Conservation (phyloP, 305 asterid species). For the Fraxinus nigra region DNA sequence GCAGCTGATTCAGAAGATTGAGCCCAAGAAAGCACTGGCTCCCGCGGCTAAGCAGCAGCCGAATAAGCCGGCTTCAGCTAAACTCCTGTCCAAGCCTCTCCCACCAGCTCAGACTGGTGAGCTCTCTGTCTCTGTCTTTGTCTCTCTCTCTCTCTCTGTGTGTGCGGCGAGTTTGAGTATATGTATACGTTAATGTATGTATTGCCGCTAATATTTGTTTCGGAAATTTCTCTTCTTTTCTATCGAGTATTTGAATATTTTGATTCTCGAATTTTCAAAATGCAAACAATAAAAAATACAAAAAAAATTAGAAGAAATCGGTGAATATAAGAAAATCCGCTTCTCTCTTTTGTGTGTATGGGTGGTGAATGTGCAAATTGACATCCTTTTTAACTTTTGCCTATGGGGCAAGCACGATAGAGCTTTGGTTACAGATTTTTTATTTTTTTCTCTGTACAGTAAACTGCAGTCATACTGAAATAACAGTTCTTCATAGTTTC, state of each 20-base stretch:
- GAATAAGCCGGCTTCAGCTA: conserved; percentile 28
- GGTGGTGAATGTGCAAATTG: not conserved
- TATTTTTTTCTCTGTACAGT: no score
- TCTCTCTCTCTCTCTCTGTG: not conserved
- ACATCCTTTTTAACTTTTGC: not conserved
- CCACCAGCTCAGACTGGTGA: conserved; percentile 63
- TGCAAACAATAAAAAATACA: not conserved
- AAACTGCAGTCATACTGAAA: not conserved
- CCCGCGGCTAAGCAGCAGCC: conserved; percentile 32
- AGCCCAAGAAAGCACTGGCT: conserved; percentile 44
- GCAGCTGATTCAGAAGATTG: conserved; percentile 50
- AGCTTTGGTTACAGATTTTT: not conserved
- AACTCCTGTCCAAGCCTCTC: conserved; percentile 24
- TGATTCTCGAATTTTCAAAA: not conserved
- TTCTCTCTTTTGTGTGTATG: not conserved
- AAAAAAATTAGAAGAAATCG: not conserved
- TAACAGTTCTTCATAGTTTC: not conserved
- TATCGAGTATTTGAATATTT: not conserved
- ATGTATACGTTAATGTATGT: not conserved
- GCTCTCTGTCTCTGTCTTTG: not conserved
- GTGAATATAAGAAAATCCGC: not conserved
- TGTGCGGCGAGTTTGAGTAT: not conserved
- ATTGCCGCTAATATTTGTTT: not conserved
- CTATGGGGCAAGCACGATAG: not conserved
- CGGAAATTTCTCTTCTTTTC: not conserved